Percentiles rank a stretch among this genome's conserved stretches.
Conservation (phyloP, 225 moss, liverwort and hornwort species). For the Lunularia cruciata region DNA sequence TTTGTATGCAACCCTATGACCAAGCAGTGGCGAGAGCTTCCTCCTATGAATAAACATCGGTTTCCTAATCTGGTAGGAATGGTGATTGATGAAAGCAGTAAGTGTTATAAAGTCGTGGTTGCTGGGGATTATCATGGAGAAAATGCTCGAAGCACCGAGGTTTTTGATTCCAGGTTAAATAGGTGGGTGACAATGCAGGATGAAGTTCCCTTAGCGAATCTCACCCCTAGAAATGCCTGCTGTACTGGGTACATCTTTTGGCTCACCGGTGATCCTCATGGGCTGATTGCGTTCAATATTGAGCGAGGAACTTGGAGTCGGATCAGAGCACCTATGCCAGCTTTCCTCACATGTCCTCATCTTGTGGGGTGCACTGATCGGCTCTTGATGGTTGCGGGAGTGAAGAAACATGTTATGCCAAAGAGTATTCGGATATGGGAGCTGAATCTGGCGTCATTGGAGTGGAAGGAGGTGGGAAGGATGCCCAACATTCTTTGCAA, state of each 20-base stretch:
- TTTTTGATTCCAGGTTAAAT: constrained; percentile 29
- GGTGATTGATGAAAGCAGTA: constrained; percentile 23
- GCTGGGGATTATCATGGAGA: constrained; percentile 36
- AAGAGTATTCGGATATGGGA: constrained; percentile 32
- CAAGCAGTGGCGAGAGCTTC: constrained; percentile 30
- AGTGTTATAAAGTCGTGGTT: constrained; percentile 27
- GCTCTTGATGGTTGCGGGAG: constrained; percentile 31
- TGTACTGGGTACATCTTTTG: constrained; percentile 30
- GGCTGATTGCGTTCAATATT: constrained; percentile 32
- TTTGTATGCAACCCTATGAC: constrained; percentile 29
- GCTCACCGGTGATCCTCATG: constrained; percentile 30
- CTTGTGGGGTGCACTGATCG: constrained; percentile 24
- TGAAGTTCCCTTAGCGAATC: constrained; percentile 4
- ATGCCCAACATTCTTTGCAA: constrained; percentile 28
- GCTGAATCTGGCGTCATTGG: constrained; percentile 15
- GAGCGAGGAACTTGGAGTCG: constrained; percentile 25
- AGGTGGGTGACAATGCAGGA: constrained; percentile 18
- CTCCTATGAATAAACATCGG: constrained; percentile 15
- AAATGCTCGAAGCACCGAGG: constrained; percentile 26
- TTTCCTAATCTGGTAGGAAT: constrained; percentile 32
- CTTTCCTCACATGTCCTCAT: constrained; percentile 29
- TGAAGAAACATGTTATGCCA: constrained; percentile 18
- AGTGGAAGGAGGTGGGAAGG: constrained; percentile 30
- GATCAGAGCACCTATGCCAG: constrained; percentile 27
- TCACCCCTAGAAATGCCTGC: constrained; percentile 30